Base-by-base conservation (phyloP, 2,329 filamentous ascomycete species). In the Colletotrichum viniferum region DNA sequence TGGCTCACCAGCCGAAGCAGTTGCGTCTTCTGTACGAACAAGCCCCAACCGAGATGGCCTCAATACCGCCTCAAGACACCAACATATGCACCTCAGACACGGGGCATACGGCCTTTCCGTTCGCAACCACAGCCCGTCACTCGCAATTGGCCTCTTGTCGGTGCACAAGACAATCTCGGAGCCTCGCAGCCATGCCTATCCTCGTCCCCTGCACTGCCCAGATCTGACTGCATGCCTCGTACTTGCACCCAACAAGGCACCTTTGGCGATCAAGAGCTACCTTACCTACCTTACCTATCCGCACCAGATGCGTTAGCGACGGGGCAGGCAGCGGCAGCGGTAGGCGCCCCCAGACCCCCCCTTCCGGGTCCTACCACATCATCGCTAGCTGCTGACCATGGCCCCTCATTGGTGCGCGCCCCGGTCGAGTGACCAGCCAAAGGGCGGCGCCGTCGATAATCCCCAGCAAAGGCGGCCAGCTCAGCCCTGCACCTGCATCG, bases 361-460 rank as follows among this genome's bases (percentile, higher is more conserved):
- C n/a, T n/a, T 58, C 13, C 16, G 26, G 24, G 55, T 52, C 48
- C 43, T 67, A 56, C 64, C 64, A 36, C 24, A 56, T 69, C 55
- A 24, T 38, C 36, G 13, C 26, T 73, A 75, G 64, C 56, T 52
- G 73, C 73, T 73, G 56, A 74, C 64, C 32, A 30, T 34, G 28
- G 18, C 63, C 32, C 24, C 36, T 64, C 28, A 73, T 69, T 73
- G 73, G 73, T 58, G 43, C 61, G 43, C 52, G 63, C 69, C 73
- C 73, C 26, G 73, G 58, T 68, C 73, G 24, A 76, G 73, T 76
- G 73, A 76, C 60, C 69, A 76, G 63, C 69, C 73, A 69, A 65
- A 60, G 16, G 62, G 36, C 48, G 48, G 36, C 69, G 69, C 69
- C 69, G 69, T 76, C 69, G 73, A 64, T 48, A 63, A 65, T 21